Percentiles rank a stretch among this genome's conserved stretches.
These are phyloP conservation scores for Ambrosia hybrid DNA, from an alignment of 140 eudicot species.

Conservation along the genomic window DNA sequence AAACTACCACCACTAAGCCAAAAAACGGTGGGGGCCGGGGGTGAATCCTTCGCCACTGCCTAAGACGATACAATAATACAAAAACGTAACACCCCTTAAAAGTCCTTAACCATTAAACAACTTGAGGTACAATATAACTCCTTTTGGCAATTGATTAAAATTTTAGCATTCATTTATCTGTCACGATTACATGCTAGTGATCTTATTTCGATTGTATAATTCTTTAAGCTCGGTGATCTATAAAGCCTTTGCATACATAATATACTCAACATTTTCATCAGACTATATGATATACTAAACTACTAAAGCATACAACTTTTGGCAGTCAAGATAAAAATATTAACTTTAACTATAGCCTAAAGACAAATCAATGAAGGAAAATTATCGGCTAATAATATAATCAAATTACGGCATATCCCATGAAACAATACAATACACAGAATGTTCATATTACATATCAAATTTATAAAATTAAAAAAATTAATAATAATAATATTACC, in stretches of 20 bases:
- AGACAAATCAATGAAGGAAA: background rate
- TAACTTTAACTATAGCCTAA: background rate
- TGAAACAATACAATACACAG: background rate
- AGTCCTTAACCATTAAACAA: too few relatives aligned
- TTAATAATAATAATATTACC: constrained; percentile 39
- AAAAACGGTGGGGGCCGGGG: too few relatives aligned
- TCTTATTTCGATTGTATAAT: constrained; percentile 6
- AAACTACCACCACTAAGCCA: too few relatives aligned
- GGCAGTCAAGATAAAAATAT: background rate
- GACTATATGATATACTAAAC: background rate
- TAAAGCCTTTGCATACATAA: constrained; percentile 2
- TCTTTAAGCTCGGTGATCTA: constrained; percentile 5
- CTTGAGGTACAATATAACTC: background rate
- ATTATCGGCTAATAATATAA: background rate
- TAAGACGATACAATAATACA: too few relatives aligned
- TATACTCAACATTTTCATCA: constrained; percentile 2
- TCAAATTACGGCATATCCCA: background rate
- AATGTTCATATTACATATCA: background rate
- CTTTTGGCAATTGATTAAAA: background rate
- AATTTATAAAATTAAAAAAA: background rate
- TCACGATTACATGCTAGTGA: background rate
- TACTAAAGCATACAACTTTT: background rate
- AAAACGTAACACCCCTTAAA: too few relatives aligned
- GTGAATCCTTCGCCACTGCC: too few relatives aligned
- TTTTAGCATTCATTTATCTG: background rate